These are phyloP conservation scores for Phialophora chinensis DNA, from an alignment of 2,329 filamentous ascomycete genomes.

Conservation along the genomic window DNA sequence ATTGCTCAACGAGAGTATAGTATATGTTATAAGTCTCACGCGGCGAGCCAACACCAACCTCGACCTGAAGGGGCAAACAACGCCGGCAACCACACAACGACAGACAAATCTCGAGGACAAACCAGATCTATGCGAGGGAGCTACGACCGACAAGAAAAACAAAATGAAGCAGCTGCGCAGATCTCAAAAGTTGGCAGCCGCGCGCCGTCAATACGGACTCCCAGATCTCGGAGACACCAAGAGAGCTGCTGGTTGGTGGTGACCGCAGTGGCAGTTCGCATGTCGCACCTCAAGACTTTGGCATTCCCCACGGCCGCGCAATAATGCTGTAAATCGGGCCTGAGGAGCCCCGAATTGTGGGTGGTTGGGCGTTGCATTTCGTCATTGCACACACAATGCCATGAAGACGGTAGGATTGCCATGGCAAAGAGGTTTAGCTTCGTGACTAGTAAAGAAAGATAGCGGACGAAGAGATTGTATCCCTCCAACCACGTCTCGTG, in stretches of 20 bases:
- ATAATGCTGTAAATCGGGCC: conserved; percentile 5
- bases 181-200: conserved; percentile 15
- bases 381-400: background rate
- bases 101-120: conserved; percentile 14
- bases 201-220: conserved; percentile 14
- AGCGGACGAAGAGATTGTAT: conserved; percentile 6
- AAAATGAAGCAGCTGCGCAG: conserved; percentile 1
- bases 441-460: background rate
- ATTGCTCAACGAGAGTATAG: conserved; percentile 24
- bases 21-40: conserved; percentile 4
- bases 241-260: conserved; percentile 2
- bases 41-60: conserved; percentile 11
- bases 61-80: conserved; percentile 11
- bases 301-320: conserved; percentile 12
- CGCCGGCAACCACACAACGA: conserved; percentile 15
- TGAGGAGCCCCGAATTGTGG: conserved; percentile 1
- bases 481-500: background rate
- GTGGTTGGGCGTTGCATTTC: conserved; percentile 8
- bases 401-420: background rate
- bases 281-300: background rate
- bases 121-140: conserved; percentile 9
- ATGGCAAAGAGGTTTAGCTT: conserved; percentile 7
- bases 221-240: conserved; percentile 11
- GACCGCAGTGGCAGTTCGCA: background rate
- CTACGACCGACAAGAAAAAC: background rate